Percentiles rank a stretch among this genome's conserved stretches.
Evolutionary conservation across 192 early-diverging fungal species (phyloP).

Genomic region (Diversispora epigaea): DNA sequence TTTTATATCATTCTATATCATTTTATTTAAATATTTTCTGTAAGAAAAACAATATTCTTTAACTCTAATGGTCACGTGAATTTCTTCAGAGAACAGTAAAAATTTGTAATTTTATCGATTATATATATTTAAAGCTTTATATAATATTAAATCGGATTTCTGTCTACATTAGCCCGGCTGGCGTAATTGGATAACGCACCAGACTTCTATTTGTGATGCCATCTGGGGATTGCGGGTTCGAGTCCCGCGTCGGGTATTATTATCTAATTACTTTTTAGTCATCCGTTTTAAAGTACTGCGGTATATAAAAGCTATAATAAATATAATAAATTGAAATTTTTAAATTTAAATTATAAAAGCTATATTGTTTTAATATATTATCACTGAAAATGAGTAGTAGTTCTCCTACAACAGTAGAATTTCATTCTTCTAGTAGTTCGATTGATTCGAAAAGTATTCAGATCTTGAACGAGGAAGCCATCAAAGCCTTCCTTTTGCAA

Average conservation of each 20-base stretch:
- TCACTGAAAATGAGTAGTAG: not conserved
- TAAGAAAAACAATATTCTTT: no score
- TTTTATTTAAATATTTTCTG: no score
- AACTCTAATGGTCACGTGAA: no score
- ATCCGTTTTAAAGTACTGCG: not conserved
- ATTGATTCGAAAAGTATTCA: not conserved
- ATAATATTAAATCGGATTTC: not conserved
- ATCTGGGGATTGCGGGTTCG: constrained; percentile 37
- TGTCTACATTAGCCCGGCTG: constrained; percentile 24
- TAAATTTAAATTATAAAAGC: not conserved
- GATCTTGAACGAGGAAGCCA: constrained; percentile 62
- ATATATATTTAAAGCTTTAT: no score
- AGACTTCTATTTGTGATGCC: constrained; percentile 26
- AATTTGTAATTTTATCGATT: no score
- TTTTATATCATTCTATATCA: no score
- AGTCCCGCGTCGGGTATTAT: constrained; percentile 34
- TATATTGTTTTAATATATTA: not conserved
- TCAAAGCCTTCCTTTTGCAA: constrained; percentile 61
- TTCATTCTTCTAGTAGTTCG: not conserved
- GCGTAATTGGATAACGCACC: constrained; percentile 37
- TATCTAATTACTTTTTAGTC: not conserved
- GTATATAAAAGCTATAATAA: no score
- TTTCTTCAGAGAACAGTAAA: no score
- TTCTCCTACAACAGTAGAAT: not conserved
- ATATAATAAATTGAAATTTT: not conserved